Conservation (phyloP, 495 filamentous ascomycete genomes). For the Penicillium pancosmium region DNA sequence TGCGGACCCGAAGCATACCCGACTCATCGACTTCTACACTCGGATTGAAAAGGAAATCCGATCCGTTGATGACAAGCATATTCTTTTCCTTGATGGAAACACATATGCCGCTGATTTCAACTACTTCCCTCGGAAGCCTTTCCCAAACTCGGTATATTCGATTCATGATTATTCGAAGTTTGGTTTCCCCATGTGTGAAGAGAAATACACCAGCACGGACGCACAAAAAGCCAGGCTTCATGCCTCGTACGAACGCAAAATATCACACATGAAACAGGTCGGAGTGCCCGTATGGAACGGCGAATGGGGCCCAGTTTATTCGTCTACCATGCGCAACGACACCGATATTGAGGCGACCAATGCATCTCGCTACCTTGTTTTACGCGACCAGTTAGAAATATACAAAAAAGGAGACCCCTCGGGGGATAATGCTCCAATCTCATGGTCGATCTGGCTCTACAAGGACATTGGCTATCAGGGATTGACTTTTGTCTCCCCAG, state of each 20-base stretch:
- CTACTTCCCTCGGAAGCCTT: constrained; percentile 38
- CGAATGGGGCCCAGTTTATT: constrained; percentile 66
- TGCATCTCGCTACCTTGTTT: constrained; percentile 52
- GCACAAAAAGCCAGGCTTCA: constrained; percentile 55
- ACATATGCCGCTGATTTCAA: constrained; percentile 63
- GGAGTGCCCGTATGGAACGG: constrained; percentile 65
- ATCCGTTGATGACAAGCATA: constrained; percentile 60
- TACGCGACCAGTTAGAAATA: constrained; percentile 58
- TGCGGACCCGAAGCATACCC: constrained; percentile 57
- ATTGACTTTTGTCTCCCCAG: constrained; percentile 56
- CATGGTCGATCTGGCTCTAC: constrained; percentile 68
- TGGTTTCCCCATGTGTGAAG: neutral
- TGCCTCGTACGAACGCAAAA: constrained; percentile 57
- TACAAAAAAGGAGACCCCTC: constrained; percentile 51
- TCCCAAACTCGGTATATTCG: constrained; percentile 63
- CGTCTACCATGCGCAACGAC: constrained; percentile 34
- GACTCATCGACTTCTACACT: constrained; percentile 58
- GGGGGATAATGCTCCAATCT: constrained; percentile 28
- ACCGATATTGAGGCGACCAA: constrained; percentile 50
- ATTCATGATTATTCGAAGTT: constrained; percentile 60
- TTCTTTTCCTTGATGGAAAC: constrained; percentile 67
- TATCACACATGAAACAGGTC: constrained; percentile 57
- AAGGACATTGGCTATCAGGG: constrained; percentile 68
- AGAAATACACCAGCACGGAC: constrained; percentile 47
- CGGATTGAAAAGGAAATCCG: constrained; percentile 62